phyloP scores from a whole-genome alignment of 176 grass and related monocot species.

The Ensete ventricosum region DNA sequence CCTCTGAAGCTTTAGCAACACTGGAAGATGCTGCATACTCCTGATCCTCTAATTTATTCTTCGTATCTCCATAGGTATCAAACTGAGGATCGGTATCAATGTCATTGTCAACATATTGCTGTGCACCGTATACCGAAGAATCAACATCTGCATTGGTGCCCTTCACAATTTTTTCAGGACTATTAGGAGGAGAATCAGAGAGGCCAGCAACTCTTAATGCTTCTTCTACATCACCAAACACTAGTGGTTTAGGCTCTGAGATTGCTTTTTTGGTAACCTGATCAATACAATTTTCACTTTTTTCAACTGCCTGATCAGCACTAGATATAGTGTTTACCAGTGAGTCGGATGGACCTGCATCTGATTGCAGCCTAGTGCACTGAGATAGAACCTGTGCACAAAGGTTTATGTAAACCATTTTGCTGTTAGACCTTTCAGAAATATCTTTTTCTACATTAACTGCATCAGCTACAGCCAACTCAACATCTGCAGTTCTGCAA shows the following conservation, averaged over 20 bases:
- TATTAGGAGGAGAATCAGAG: conserved; percentile 82
- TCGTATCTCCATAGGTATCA: neutral
- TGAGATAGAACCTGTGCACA: conserved; percentile 62
- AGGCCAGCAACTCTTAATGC: conserved; percentile 67
- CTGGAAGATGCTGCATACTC: neutral
- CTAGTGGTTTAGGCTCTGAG: conserved; percentile 12
- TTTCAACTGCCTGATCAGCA: conserved; percentile 17
- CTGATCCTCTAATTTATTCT: conserved; percentile 9
- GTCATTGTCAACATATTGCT: neutral
- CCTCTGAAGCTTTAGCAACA: neutral
- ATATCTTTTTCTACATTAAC: conserved; percentile 84
- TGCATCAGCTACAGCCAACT: conserved; percentile 94
- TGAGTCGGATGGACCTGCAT: conserved; percentile 18
- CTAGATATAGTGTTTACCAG: conserved; percentile 26
- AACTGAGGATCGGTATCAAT: neutral
- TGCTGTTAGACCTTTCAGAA: conserved; percentile 64
- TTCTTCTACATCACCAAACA: conserved; percentile 48
- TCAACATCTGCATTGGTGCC: conserved; percentile 28
- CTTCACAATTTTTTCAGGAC: conserved; percentile 34
- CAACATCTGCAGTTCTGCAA: conserved; percentile 67
- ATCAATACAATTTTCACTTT: conserved; percentile 21
- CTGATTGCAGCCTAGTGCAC: conserved; percentile 36
- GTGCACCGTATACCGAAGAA: neutral
- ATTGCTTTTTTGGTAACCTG: conserved; percentile 9
- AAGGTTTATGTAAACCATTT: conserved; percentile 84